Conservation (phyloP, 2,329 filamentous ascomycete genomes). For the Aspergillus sp. region DNA sequence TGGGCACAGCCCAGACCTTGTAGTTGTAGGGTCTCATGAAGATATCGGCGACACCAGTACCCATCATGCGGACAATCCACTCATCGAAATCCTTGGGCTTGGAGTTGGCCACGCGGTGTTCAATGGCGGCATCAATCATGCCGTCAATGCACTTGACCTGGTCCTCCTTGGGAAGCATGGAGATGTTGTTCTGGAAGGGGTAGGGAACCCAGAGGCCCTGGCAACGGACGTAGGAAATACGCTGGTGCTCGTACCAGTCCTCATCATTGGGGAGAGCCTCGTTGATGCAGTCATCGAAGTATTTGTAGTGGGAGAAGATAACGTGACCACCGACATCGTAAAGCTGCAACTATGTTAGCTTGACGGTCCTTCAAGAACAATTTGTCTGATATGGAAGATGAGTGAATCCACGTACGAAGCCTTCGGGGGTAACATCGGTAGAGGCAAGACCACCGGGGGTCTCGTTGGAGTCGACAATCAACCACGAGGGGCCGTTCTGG, state of each 20-base stretch:
- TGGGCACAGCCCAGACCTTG: constrained; percentile 99
- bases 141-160: constrained; percentile 93
- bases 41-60: constrained; percentile 82
- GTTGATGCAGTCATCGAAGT: constrained; percentile 98
- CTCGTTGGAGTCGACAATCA: constrained; percentile 90
- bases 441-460: constrained; percentile 93
- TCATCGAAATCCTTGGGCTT: constrained; percentile 98
- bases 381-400: not conserved
- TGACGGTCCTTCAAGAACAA: not conserved
- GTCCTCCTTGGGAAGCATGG: constrained; percentile 95
- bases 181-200: constrained; percentile 99
- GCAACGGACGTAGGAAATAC: constrained; percentile 98
- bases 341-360: constrained; percentile 58
- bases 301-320: constrained; percentile 99
- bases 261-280: constrained; percentile 91
- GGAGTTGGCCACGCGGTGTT: constrained; percentile 78
- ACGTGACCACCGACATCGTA: constrained; percentile 98
- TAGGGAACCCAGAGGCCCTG: constrained; percentile 96
- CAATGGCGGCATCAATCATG: constrained; percentile 90
- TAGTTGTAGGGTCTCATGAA: constrained; percentile 99
- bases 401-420: constrained; percentile 72
- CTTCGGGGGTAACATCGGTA: constrained; percentile 91
- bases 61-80: constrained; percentile 94
- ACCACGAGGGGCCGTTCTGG: constrained; percentile 88
- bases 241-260: constrained; percentile 97